Evolutionary conservation across 179 eudicot genomes (phyloP).

Genomic region (Drosera spatulata): DNA sequence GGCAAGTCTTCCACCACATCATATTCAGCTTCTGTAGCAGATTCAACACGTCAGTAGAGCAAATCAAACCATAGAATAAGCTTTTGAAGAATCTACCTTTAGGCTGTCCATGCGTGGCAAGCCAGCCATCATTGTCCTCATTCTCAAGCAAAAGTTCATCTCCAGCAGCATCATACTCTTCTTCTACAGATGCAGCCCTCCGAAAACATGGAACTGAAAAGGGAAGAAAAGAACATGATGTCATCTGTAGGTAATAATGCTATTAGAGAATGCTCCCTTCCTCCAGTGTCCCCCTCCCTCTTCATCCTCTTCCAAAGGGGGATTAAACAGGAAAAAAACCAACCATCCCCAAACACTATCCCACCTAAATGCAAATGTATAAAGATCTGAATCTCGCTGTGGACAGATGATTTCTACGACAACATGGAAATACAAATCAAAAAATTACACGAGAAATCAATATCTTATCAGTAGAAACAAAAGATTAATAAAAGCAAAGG

Average conservation of each 20-base stretch:
- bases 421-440: no score
- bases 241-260: background rate
- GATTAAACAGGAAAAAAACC: no score
- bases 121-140: slow-evolving; percentile 97
- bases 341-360: no score
- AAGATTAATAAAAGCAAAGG: background rate
- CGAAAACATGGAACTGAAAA: slow-evolving; percentile 85
- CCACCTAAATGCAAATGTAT: no score
- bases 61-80: slow-evolving; percentile 1
- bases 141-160: slow-evolving; percentile 87
- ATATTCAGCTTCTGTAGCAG: slow-evolving; percentile 39
- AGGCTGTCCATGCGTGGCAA: slow-evolving; percentile 96
- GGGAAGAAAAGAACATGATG: background rate
- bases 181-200: slow-evolving; percentile 82
- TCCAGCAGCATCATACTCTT: slow-evolving; percentile 96
- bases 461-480: background rate
- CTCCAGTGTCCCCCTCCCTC: no score
- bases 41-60: slow-evolving; percentile 6
- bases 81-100: slow-evolving; percentile 36
- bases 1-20: slow-evolving; percentile 75
- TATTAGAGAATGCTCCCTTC: no score
- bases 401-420: no score
- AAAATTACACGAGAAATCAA: no score
- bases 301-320: no score
- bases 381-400: no score